Base-by-base conservation (phyloP, 129 eudicot genomes). In the Scalesia atractyloides region DNA sequence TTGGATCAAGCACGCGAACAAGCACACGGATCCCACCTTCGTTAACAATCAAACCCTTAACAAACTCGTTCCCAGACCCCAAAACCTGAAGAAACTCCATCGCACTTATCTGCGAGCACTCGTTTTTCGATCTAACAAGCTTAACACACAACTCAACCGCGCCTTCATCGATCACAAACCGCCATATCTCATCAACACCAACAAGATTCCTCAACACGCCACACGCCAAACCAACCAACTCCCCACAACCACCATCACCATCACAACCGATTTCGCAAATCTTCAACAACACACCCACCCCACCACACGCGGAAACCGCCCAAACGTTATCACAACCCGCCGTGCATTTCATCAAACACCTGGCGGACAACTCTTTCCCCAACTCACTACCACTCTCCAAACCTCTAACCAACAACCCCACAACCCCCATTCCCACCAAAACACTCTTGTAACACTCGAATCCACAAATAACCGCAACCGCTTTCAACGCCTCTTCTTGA, bases 231-330 rank as follows among this genome's bases (percentile, higher is more conserved):
- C 89, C 75, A 30, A 90, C 73, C 81, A 94, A 86, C 64, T 86
- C 92, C 60, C 80, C 64, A 22, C 57, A 59, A 73, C 56, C 41
- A 64, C 50, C 47, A 30, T 33, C 71, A 77, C 67, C 61, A 24
- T 88, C 91, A 58, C 62, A 74, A 36, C 80, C 76, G 56, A 13
- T 66, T 2, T 46, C 65, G 61, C 97, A 86, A 7, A 94, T 82
- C 82, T 86, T 84, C 72, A 94, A 76, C 39, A 94, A 74, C 1
- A 79, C 79, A 49, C 86, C 77, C 11, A 82, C 93, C 64, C 98
- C 98, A 13, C 98, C 97, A 33, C 90, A 90, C 56, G 97, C 95
- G 0, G 96, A 90, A 84, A 94, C 75, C 1, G 97, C 80, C 98
- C 98, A 94, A 0, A 82, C 91, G 68, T 90, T 94, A 64, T 90